A percentile compares a stretch with the other conserved stretches of the same genome.
Conservation (phyloP, 139 green algal genomes). For the Chlorella sorokiniana region DNA sequence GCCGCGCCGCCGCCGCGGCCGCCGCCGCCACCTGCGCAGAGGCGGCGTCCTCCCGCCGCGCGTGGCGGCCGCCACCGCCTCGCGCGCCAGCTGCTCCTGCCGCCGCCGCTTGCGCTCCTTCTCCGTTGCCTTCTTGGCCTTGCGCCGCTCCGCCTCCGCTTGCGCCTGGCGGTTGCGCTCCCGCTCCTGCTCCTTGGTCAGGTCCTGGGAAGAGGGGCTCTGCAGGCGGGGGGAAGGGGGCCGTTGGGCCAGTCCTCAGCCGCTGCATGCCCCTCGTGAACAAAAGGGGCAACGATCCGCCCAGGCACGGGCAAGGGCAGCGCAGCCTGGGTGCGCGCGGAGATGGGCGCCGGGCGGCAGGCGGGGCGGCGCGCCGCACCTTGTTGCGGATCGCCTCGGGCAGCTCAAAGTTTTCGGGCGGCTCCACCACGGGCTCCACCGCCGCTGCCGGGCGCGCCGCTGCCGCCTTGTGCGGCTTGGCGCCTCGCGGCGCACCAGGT, state of each 20-base stretch:
- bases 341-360: no score
- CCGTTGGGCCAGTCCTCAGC: no score
- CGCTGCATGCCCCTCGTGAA: no score
- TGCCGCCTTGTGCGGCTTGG: neutral
- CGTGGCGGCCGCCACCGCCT: neutral
- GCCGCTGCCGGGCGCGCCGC: neutral
- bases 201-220: slow-evolving; percentile 13
- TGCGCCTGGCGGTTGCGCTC: slow-evolving; percentile 22
- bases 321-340: neutral
- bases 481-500: neutral
- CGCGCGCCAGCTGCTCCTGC: slow-evolving; percentile 10
- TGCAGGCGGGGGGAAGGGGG: slow-evolving; percentile 9
- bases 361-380: no score
- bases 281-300: neutral
- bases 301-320: neutral
- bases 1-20: neutral
- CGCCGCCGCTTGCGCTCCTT: slow-evolving; percentile 9
- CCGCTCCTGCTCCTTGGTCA: slow-evolving; percentile 31
- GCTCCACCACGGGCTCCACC: slow-evolving; percentile 20
- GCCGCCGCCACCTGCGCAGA: neutral
- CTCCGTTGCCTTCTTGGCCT: slow-evolving; percentile 10
- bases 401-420: slow-evolving; percentile 32
- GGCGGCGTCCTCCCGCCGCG: neutral
- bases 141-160: slow-evolving; percentile 25
- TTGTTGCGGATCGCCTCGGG: slow-evolving; percentile 14